Evolutionary conservation across 2,329 filamentous ascomycete genomes (phyloP), one percentile per base, ranked within the genome.

Genomic region (Fusarium albosuccineum): DNA sequence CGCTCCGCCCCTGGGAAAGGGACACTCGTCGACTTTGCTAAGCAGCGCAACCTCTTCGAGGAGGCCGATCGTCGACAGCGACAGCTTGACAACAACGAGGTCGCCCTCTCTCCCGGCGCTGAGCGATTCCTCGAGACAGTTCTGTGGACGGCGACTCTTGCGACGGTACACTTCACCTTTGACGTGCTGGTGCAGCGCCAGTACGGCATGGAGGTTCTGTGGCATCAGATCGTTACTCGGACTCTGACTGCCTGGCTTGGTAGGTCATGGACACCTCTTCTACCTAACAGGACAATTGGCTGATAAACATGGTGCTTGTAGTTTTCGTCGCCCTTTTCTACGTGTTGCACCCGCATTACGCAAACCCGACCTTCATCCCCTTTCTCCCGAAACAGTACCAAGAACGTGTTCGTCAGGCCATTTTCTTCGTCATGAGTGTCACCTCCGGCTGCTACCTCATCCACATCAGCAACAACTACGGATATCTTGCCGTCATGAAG

Each of bases 401-500:
- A 58, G 70, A 78, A 6, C 72, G 76, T n/a, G 73, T 87, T 34
- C 84, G 86, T 39, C 88, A 90, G 68, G 59, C 79, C 14, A 77
- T 92, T 53, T 96, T 95, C 81, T 85, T 93, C 63, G 74, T 74
- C 14, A 81, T 85, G 26, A 89, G 90, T 67, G 78, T 90, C 8
- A 77, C 75, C 9, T 82, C 88, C 0, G 96, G 96, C 2, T 92
- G 89, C 79, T 94, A 93, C 77, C 82, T 97, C 65, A 90, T 98
- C 49, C 84, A 92, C 70, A 88, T 94, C 54, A 93, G 92, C 27
- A 98, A 97, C 74, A 85, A 83, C 30, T 87, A 89, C 68, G 88
- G 91, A 5, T 98, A 97, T 74, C 89, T 97, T 70, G 91, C 92
- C 7, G 89, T 97, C 17, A 94, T 98, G 93, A 97, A 97, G 82